These are phyloP conservation scores for Fusarium brevicatenulatum DNA, from an alignment of 2,329 filamentous ascomycete species.

Conservation along the genomic window DNA sequence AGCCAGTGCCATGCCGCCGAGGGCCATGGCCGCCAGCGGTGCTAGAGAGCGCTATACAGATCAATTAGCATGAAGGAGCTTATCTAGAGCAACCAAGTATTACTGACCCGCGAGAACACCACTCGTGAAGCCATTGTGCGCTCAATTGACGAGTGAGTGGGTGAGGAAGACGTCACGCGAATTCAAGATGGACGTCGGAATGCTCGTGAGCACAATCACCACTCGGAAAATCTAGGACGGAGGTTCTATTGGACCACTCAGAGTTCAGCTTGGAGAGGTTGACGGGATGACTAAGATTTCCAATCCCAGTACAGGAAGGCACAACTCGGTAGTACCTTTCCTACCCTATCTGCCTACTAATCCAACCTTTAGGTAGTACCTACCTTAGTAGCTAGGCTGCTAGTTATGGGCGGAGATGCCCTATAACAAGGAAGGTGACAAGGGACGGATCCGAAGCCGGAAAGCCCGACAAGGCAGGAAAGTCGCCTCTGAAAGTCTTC, in stretches of 20 bases:
- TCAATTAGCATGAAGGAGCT: slow-evolving; percentile 45
- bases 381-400: background rate
- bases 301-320: slow-evolving; percentile 11
- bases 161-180: slow-evolving; percentile 42
- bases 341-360: no score
- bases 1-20: slow-evolving; percentile 59
- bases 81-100: slow-evolving; percentile 3
- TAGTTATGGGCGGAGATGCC: slow-evolving; percentile 1
- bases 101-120: slow-evolving; percentile 65
- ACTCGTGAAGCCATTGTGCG: slow-evolving; percentile 69
- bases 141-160: slow-evolving; percentile 57
- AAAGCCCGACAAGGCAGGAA: slow-evolving; percentile 20
- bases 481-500: slow-evolving; percentile 12
- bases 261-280: slow-evolving; percentile 9
- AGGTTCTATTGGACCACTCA: slow-evolving; percentile 39
- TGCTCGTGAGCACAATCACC: slow-evolving; percentile 35
- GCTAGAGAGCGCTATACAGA: slow-evolving; percentile 59
- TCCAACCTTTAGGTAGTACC: no score
- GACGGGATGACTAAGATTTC: slow-evolving; percentile 32
- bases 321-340: background rate
- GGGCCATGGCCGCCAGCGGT: slow-evolving; percentile 64
- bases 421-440: slow-evolving; percentile 12
- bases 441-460: slow-evolving; percentile 31
- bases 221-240: slow-evolving; percentile 46
- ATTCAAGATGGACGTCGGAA: slow-evolving; percentile 39